Evolutionary conservation across 306 rosid species (phyloP).

Genomic region (Vicia sativa): DNA sequence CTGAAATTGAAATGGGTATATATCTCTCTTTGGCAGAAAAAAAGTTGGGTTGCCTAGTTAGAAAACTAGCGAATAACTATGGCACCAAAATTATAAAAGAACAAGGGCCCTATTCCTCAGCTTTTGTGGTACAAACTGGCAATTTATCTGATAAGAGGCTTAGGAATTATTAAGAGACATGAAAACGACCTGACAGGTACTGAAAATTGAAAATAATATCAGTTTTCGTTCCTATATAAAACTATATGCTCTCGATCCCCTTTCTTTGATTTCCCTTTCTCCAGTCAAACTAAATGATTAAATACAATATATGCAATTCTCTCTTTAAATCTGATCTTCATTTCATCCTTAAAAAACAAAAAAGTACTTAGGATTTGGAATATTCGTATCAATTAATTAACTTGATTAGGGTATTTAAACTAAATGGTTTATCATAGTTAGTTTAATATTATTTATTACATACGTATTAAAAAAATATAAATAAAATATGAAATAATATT

Average conservation of each 20-base stretch:
- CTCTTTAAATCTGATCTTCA: not conserved
- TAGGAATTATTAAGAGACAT: slow-evolving; percentile 41
- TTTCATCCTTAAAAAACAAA: not conserved
- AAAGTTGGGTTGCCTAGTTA: no score
- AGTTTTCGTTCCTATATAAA: slow-evolving; percentile 1
- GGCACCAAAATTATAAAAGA: not conserved
- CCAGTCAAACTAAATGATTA: not conserved
- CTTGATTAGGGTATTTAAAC: no score
- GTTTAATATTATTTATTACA: no score
- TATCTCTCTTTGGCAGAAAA: no score
- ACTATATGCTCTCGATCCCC: not conserved
- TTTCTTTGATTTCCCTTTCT: slow-evolving; percentile 26
- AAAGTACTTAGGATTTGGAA: not conserved
- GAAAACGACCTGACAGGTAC: slow-evolving; percentile 44
- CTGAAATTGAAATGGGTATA: no score
- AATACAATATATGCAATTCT: no score
- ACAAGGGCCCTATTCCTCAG: not conserved
- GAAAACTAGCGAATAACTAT: not conserved
- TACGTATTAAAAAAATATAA: no score
- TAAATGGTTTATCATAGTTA: no score
- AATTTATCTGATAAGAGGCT: slow-evolving; percentile 31
- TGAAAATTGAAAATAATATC: slow-evolving; percentile 22
- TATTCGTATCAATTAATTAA: no score
- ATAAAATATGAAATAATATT: no score
- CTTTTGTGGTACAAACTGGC: not conserved